Conservation (phyloP, 352 stramenopile species). For the Phytophthora ramorum region DNA sequence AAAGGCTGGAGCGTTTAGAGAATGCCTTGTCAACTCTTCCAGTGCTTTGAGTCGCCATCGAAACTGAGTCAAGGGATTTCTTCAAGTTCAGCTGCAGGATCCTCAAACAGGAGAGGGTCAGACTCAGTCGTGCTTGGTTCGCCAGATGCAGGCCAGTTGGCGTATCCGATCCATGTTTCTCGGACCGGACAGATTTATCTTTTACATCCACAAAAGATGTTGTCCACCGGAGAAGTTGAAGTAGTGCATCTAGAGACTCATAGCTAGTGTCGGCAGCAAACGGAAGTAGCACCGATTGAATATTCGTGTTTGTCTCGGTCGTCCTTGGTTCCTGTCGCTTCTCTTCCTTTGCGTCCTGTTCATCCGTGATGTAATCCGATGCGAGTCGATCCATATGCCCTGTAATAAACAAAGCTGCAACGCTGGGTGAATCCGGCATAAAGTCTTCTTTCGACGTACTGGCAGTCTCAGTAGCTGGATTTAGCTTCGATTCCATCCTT, state of each 20-base stretch:
- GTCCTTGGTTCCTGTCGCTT: constrained; percentile 1
- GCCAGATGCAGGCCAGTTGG: constrained; percentile 1
- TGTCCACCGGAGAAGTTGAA: constrained; percentile 38
- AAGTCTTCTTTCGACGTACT: constrained; percentile 44
- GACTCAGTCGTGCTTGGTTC: constrained; percentile 27
- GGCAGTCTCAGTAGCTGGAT: neutral
- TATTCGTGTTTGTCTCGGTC: neutral
- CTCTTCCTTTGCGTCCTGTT: neutral
- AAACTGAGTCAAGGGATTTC: constrained; percentile 11
- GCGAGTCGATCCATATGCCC: constrained; percentile 56
- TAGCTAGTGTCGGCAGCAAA: constrained; percentile 50
- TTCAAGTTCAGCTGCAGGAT: constrained; percentile 60
- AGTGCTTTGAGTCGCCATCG: neutral
- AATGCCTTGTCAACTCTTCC: neutral
- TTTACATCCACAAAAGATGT: constrained; percentile 1
- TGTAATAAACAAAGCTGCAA: constrained; percentile 44
- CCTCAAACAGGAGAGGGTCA: constrained; percentile 47
- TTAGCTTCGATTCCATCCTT: neutral
- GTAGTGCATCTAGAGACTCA: constrained; percentile 32
- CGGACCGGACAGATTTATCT: constrained; percentile 1
- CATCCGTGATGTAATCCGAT: constrained; percentile 28
- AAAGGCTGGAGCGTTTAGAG: neutral
- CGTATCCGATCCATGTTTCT: constrained; percentile 2
- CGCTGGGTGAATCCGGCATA: constrained; percentile 46
- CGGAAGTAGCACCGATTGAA: constrained; percentile 30